Evolutionary conservation across 371 early-diverging fungal species (phyloP).

Genomic region (Lichtheimia ramosa): DNA sequence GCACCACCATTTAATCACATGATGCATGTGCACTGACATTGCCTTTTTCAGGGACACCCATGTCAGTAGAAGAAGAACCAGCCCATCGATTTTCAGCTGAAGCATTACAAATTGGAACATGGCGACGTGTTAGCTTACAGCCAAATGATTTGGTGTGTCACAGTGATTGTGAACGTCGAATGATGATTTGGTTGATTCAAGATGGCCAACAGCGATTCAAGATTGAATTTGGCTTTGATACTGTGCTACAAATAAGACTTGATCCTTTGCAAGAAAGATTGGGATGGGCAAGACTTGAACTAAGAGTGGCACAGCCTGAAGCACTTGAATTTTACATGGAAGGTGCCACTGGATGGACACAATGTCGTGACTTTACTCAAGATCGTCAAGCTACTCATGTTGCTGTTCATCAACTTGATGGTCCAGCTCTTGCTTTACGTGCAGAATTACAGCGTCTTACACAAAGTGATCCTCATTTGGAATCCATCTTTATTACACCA

Average conservation of each 20-base stretch:
- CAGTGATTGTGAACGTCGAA: constrained; percentile 51
- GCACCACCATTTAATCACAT: no score
- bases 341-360: constrained; percentile 50
- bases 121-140: constrained; percentile 69
- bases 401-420: constrained; percentile 35
- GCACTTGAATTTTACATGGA: constrained; percentile 64
- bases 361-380: constrained; percentile 79
- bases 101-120: constrained; percentile 73
- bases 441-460: constrained; percentile 32
- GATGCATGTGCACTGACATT: no score
- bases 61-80: constrained; percentile 20
- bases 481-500: constrained; percentile 25
- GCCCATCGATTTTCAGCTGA: constrained; percentile 45
- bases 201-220: constrained; percentile 69
- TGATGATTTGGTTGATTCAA: constrained; percentile 67
- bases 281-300: constrained; percentile 39
- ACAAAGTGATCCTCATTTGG: constrained; percentile 12
- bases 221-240: constrained; percentile 64
- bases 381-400: constrained; percentile 59
- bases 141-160: constrained; percentile 60
- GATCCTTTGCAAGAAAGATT: constrained; percentile 27
- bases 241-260: constrained; percentile 53
- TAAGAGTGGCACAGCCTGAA: constrained; percentile 27
- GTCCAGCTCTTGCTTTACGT: constrained; percentile 35
- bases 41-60: constrained; percentile 20